These are phyloP conservation scores for Pseudotulostoma volvatum DNA, from an alignment of 495 filamentous ascomycete species.

Conservation along the genomic window DNA sequence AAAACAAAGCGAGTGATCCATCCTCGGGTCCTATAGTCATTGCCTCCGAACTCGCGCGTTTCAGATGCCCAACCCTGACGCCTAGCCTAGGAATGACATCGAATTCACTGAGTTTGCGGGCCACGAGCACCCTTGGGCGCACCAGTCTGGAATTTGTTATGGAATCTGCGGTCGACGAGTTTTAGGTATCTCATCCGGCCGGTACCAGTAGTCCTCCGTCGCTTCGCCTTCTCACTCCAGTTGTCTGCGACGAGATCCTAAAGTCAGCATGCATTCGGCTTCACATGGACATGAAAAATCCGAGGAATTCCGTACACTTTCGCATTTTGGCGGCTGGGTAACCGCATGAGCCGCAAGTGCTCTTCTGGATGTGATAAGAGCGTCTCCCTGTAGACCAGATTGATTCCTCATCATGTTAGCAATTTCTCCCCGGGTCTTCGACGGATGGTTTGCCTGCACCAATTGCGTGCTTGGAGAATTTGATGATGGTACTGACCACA, in stretches of 20 bases:
- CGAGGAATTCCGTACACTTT: conserved; percentile 69
- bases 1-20: background rate
- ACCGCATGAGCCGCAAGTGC: conserved; percentile 91
- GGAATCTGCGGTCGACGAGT: conserved; percentile 74
- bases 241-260: conserved; percentile 51
- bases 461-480: too few species aligned
- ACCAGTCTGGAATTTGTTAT: conserved; percentile 91
- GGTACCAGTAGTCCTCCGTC: conserved; percentile 96
- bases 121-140: conserved; percentile 72
- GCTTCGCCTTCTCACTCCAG: conserved; percentile 99
- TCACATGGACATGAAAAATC: conserved; percentile 1
- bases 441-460: too few species aligned
- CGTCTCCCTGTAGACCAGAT: conserved; percentile 62
- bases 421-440: background rate
- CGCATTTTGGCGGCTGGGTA: conserved; percentile 93
- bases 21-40: background rate
- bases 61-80: too few species aligned
- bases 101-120: conserved; percentile 32
- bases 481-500: conserved; percentile 81
- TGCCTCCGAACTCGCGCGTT: background rate
- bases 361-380: conserved; percentile 98
- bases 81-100: too few species aligned
- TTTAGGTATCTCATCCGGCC: conserved; percentile 88
- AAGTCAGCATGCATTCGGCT: background rate
- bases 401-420: conserved; percentile 4